Evolutionary conservation across 768 basidiomycete species (phyloP).

Genomic region (Coprinellus aureogranulatus): DNA sequence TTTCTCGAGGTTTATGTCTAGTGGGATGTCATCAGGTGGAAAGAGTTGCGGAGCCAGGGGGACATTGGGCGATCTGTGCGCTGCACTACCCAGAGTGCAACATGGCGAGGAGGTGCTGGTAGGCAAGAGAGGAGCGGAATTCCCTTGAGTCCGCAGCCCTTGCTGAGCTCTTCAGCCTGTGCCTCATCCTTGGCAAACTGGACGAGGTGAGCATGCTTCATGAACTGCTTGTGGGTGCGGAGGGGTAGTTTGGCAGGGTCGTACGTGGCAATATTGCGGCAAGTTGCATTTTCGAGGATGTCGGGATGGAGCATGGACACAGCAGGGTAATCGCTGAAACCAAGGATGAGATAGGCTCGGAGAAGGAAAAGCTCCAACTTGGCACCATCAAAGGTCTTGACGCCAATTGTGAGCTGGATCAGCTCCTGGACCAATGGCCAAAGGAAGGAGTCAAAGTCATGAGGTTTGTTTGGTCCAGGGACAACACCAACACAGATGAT

Average conservation of each 20-base stretch:
- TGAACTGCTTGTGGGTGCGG: constrained; percentile 27
- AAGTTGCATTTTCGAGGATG: neutral
- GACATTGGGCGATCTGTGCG: no score
- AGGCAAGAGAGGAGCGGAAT: constrained; percentile 29
- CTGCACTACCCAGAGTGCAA: no score
- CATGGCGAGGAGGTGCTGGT: no score
- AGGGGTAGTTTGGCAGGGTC: constrained; percentile 32
- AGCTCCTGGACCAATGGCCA: constrained; percentile 33
- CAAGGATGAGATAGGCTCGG: constrained; percentile 17
- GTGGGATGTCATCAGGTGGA: no score
- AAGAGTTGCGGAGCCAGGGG: constrained; percentile 38
- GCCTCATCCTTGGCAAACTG: constrained; percentile 19
- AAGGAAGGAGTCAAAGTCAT: constrained; percentile 9
- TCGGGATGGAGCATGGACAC: constrained; percentile 21
- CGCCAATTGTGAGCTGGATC: constrained; percentile 30
- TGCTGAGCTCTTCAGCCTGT: constrained; percentile 20
- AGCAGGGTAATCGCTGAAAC: constrained; percentile 23
- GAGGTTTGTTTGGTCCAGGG: constrained; percentile 30
- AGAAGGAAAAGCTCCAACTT: constrained; percentile 9
- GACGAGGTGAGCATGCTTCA: constrained; percentile 22
- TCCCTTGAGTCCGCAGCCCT: constrained; percentile 33
- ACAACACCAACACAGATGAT: constrained; percentile 34
- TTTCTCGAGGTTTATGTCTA: no score
- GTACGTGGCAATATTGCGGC: constrained; percentile 11
- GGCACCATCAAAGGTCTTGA: constrained; percentile 26